Percentiles rank a stretch among this genome's conserved stretches.
Evolutionary conservation across 176 grass and related monocot genomes (phyloP).

Genomic region (Oropetium thomaeum): DNA sequence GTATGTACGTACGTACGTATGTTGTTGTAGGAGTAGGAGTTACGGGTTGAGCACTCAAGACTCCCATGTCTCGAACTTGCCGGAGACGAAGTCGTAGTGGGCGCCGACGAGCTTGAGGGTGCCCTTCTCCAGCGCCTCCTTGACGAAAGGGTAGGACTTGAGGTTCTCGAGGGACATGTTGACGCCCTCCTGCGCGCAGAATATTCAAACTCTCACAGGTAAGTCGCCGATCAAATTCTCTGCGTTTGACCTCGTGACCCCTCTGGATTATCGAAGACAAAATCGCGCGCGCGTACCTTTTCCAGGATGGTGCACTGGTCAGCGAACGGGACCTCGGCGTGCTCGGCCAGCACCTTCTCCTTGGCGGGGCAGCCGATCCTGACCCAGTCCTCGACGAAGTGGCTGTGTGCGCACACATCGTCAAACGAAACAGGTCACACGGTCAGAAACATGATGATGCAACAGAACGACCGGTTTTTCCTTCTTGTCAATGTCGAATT

Average conservation of each 20-base stretch:
- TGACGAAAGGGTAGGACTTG: constrained; percentile 64
- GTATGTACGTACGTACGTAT: too few species aligned
- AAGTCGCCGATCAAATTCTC: background rate
- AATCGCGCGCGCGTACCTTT: constrained; percentile 54
- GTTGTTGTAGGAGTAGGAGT: background rate
- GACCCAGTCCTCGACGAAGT: constrained; percentile 96
- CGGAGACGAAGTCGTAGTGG: constrained; percentile 53
- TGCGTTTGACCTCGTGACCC: background rate
- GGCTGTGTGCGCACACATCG: constrained; percentile 12
- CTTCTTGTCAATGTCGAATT: background rate
- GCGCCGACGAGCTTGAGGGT: constrained; percentile 54
- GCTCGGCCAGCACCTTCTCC: constrained; percentile 51
- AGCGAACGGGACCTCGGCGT: constrained; percentile 30
- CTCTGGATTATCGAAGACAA: too few species aligned
- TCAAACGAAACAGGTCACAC: background rate
- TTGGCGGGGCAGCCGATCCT: constrained; percentile 65
- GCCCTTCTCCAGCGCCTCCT: constrained; percentile 39
- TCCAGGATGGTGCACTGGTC: constrained; percentile 71
- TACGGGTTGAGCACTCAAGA: background rate
- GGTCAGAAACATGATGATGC: background rate
- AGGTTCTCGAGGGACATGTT: constrained; percentile 61
- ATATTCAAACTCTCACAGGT: background rate
- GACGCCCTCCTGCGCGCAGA: constrained; percentile 64
- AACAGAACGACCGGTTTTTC: background rate
- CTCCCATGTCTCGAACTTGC: constrained; percentile 43